Evolutionary conservation across 2,329 filamentous ascomycete genomes (phyloP), one percentile per base, ranked within the genome.

Genomic region (Cercospora zeae-maydis): DNA sequence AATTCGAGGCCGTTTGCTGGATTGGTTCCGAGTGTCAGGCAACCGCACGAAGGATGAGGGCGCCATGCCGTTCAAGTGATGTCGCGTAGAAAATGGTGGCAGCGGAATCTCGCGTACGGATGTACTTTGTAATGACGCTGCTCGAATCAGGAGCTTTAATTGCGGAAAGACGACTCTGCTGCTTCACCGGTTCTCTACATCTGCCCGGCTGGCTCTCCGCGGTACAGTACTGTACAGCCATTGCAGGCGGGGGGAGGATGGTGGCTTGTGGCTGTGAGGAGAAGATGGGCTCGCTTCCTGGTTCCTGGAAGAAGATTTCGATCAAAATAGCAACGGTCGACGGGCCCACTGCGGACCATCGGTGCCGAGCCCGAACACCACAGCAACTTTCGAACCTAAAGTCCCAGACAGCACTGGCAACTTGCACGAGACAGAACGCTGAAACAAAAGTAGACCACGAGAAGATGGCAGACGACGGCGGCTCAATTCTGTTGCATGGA

Each of bases 241-340:
- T 3, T 27, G 24, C 24, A 27, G 24, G 24, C 24, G 6, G 24
- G 54, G 6, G 24, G 54, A 57, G 37, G 36, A 57, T 58, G 27
- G 57, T 59, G 57, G 45, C 13, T 36, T 59, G 31, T 24, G 45
- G 33, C 57, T 37, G n/a, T n/a, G 56, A 58, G 42, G 27, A 14
- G 19, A 21, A 19, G 19, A 21, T 47, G 42, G 14, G 31, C 14
- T 58, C n/a, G n/a, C n/a, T n/a, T n/a, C n/a, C 19, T 47, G 55
- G 39, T 47, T 37, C 33, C 52, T 34, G 7, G 19, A 16, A 9
- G 56, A 21, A 42, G 13, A 31, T 36, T 57, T 33, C 45, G 31
- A 57, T 57, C 34, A 57, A 45, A 45, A 45, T 45, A 45, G 39
- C 39, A 45, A 45, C 39, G 39, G 24, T 27, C 6, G 6, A 27